Base-by-base conservation (phyloP, 1,284 basidiomycete genomes). In the Inonotus hispidus region DNA sequence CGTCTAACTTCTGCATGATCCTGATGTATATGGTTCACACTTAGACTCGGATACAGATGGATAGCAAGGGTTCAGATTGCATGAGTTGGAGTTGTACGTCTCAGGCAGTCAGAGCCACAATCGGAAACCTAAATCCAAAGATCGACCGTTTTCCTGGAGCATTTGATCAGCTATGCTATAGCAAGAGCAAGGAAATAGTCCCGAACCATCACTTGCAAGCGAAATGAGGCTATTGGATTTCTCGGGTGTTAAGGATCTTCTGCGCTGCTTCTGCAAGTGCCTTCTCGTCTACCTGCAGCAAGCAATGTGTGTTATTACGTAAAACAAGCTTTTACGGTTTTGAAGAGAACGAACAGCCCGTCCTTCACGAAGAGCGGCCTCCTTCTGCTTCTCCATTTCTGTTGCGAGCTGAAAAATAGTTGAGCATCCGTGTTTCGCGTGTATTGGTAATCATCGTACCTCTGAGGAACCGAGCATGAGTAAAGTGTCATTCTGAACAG, bases 191-290 rank as follows among this genome's bases (percentile, higher is more conserved):
- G n/a, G n/a, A n/a, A n/a, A n/a, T n/a, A n/a, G n/a, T n/a, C n/a
- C n/a, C n/a, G n/a, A n/a, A n/a, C n/a, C n/a, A n/a, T n/a, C n/a
- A n/a, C n/a, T n/a, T n/a, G n/a, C n/a, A n/a, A n/a, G n/a, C n/a
- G n/a, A n/a, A n/a, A n/a, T n/a, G n/a, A n/a, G n/a, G n/a, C n/a
- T n/a, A 52, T 35, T 35, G 27, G n/a, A 27, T 52, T 6, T 59
- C 39, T n/a, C 61, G 50, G 21, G 61, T 59, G 23, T 59, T 47
- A 6, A 59, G 23, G 19, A 62, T 59, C 14, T 16, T 39, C 35
- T 62, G 61, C 14, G 61, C 61, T 41, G 61, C 61, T 50, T 63
- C 53, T 27, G 54, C 62, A 8, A 63, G 53, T 3, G 62, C 62
- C 41, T 60, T 60, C 54, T 63, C 62, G 53, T 63, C 58, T 14